Percentiles rank a stretch among this genome's conserved stretches.
phyloP scores from a whole-genome alignment of 257 asterid genomes.

The Gentiana macrophylla region DNA sequence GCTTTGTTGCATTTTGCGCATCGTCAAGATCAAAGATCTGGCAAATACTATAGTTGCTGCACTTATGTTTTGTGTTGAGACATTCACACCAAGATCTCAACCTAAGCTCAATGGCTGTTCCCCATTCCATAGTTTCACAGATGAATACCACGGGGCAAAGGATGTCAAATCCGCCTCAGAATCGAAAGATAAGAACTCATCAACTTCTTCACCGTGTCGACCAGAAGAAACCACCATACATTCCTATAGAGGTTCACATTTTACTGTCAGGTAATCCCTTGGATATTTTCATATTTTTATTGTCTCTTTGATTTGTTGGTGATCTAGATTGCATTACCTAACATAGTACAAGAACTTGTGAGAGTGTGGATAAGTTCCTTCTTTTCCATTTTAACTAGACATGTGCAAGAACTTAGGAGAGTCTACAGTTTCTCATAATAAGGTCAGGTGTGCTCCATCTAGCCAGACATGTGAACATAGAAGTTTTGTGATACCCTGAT shows the following conservation, averaged over 20 bases:
- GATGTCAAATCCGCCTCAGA: slow-evolving; percentile 15
- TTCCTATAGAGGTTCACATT: slow-evolving; percentile 25
- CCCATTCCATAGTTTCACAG: slow-evolving; percentile 26
- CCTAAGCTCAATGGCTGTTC: slow-evolving; percentile 55
- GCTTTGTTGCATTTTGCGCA: slow-evolving; percentile 95
- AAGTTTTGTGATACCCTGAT: too few species aligned
- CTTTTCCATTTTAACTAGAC: too few species aligned
- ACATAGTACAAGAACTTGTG: neutral
- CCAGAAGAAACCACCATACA: slow-evolving; percentile 23
- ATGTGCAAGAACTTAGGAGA: too few species aligned
- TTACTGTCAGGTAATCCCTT: slow-evolving; percentile 45
- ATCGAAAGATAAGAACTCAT: slow-evolving; percentile 23
- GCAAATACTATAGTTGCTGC: slow-evolving; percentile 86
- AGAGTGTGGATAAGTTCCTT: neutral
- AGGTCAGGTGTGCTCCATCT: too few species aligned
- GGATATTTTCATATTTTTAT: slow-evolving; percentile 1
- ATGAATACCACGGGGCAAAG: slow-evolving; percentile 24
- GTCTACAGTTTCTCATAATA: too few species aligned
- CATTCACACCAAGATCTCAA: slow-evolving; percentile 34
- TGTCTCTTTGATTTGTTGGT: neutral
- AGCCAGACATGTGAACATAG: too few species aligned
- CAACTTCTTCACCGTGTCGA: slow-evolving; percentile 37
- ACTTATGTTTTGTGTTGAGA: slow-evolving; percentile 56
- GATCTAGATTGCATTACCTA: neutral
- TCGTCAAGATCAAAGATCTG: slow-evolving; percentile 92